Evolutionary conservation across 495 filamentous ascomycete genomes (phyloP).

Genomic region (Podospora pseudoanserina): DNA sequence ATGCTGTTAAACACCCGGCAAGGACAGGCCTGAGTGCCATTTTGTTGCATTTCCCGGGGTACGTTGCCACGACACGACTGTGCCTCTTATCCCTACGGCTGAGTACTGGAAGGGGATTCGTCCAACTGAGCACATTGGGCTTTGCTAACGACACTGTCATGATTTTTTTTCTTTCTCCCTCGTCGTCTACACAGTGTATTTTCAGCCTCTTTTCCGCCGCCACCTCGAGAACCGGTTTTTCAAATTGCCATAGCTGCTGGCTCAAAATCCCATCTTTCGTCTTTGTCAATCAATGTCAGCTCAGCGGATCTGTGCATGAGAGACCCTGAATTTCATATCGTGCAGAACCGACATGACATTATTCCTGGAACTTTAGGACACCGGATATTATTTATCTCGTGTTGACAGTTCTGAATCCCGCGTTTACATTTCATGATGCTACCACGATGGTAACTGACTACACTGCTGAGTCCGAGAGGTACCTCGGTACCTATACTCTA

Average conservation of each 20-base stretch:
- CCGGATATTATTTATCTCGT: neutral
- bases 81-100: neutral
- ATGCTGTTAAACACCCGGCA: neutral
- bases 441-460: neutral
- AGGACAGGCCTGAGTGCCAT: neutral
- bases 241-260: neutral
- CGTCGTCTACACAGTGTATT: neutral
- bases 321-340: neutral
- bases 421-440: neutral
- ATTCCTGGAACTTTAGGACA: neutral
- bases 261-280: neutral
- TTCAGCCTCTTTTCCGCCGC: neutral
- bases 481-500: neutral
- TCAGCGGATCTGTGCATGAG: neutral
- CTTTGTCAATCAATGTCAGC: slow-evolving; percentile 4
- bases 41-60: neutral
- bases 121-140: neutral
- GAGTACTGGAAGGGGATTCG: neutral
- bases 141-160: neutral
- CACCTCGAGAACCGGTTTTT: neutral
- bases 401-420: neutral
- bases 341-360: neutral
- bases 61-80: neutral
- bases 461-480: neutral
- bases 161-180: neutral